These are phyloP conservation scores for Chlorella sp. DNA, from an alignment of 139 green algal genomes.

Conservation along the genomic window DNA sequence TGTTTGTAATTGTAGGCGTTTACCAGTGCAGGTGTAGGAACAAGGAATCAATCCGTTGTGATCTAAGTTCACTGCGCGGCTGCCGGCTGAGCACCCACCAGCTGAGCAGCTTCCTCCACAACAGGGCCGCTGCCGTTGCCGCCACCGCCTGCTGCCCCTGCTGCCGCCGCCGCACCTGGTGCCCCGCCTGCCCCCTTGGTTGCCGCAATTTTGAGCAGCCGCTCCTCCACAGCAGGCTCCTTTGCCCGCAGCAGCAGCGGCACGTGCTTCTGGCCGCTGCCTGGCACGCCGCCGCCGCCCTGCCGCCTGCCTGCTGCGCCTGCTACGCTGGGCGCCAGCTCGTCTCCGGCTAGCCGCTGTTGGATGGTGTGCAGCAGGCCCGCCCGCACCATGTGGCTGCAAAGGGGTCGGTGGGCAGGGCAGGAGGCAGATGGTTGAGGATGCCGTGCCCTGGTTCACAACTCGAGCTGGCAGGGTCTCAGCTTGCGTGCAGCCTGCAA, in stretches of 20 bases:
- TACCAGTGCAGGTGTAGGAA: too few species aligned
- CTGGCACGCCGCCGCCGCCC: not conserved
- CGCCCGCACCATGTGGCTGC: conserved; percentile 34
- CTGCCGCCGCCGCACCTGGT: not conserved
- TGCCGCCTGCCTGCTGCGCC: not conserved
- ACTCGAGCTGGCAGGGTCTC: too few species aligned
- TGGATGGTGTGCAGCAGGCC: conserved; percentile 12
- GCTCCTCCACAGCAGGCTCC: conserved; percentile 68
- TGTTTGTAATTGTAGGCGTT: too few species aligned
- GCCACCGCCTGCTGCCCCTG: not conserved
- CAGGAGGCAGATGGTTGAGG: not conserved
- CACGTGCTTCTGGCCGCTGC: conserved; percentile 35
- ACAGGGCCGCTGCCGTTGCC: not conserved
- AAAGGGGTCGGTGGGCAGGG: not conserved
- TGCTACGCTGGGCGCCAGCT: not conserved
- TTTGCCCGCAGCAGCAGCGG: conserved; percentile 54
- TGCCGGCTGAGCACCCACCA: not conserved
- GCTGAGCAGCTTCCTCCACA: not conserved
- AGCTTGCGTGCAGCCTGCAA: too few species aligned
- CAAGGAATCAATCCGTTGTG: too few species aligned
- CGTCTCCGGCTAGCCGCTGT: not conserved
- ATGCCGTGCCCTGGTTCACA: too few species aligned
- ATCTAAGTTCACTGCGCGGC: not conserved
- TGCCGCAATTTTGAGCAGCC: conserved; percentile 39
- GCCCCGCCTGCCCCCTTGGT: not conserved